These are phyloP conservation scores for Aspergillus fructus DNA, from an alignment of 2,329 filamentous ascomycete species.

Conservation along the genomic window DNA sequence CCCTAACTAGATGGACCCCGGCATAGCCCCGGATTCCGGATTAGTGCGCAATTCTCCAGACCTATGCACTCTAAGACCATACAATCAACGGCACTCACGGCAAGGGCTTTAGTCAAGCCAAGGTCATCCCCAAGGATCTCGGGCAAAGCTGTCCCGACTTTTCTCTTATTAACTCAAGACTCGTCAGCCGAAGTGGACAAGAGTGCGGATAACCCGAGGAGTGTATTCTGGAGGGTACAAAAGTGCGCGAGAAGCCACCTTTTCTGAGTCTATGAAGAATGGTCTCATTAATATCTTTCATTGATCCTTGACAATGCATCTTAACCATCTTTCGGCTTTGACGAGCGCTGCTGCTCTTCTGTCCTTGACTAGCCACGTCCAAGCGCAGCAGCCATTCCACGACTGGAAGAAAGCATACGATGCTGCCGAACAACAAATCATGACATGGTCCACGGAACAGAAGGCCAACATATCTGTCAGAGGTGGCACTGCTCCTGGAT, in stretches of 20 bases:
- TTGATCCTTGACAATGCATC: background rate
- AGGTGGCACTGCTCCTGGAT: background rate
- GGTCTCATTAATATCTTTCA: too few relatives aligned
- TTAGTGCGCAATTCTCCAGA: background rate
- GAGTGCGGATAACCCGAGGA: background rate
- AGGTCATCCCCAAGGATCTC: background rate
- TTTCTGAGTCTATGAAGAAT: too few relatives aligned
- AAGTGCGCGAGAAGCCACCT: background rate
- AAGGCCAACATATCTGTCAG: background rate
- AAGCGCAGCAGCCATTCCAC: background rate
- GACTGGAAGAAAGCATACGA: background rate
- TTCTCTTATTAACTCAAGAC: background rate
- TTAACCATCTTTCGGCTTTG: background rate
- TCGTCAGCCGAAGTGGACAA: background rate
- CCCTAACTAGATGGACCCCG: background rate
- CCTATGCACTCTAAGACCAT: background rate
- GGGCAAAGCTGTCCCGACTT: background rate
- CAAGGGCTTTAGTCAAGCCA: background rate
- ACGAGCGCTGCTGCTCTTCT: background rate
- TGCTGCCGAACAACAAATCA: background rate
- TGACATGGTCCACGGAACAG: background rate
- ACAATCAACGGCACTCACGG: background rate
- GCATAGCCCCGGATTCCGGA: background rate
- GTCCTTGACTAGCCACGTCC: background rate
- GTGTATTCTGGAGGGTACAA: background rate